phyloP scores from a whole-genome alignment of 208 protist genomes.

The Trypanosoma boissoni region DNA sequence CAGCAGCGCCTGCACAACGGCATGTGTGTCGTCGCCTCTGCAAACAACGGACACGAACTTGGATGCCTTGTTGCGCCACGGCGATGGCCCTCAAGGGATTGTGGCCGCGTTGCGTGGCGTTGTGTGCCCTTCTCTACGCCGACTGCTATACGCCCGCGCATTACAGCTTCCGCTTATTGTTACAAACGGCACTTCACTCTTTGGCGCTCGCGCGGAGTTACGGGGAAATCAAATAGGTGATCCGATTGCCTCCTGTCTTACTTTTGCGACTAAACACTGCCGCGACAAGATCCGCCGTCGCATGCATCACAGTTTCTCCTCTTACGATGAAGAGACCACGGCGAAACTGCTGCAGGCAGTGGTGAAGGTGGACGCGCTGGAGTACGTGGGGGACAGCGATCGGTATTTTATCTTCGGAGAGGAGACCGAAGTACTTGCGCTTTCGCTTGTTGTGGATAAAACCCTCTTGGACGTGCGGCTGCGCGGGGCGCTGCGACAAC shows the following conservation, averaged over 20 bases:
- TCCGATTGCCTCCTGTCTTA: conserved; percentile 34
- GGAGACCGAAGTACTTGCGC: conserved; percentile 51
- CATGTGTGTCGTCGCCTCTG: conserved; percentile 30
- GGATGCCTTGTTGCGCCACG: conserved; percentile 44
- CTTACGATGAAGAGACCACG: conserved; percentile 35
- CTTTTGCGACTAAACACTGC: conserved; percentile 48
- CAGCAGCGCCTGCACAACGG: not conserved
- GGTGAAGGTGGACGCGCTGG: conserved; percentile 41
- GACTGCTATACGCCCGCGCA: conserved; percentile 78
- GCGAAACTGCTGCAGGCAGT: conserved; percentile 59
- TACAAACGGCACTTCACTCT: conserved; percentile 58
- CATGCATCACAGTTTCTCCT: conserved; percentile 56
- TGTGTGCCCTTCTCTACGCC: conserved; percentile 69
- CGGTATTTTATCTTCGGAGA: conserved; percentile 85
- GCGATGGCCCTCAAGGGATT: conserved; percentile 37
- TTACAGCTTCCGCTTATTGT: conserved; percentile 60
- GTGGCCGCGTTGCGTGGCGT: conserved; percentile 40
- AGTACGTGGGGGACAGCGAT: conserved; percentile 72
- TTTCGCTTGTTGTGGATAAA: conserved; percentile 65
- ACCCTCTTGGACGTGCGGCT: conserved; percentile 55
- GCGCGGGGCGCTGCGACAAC: conserved; percentile 46
- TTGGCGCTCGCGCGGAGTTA: conserved; percentile 32
- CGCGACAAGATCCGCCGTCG: conserved; percentile 64
- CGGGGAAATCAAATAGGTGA: conserved; percentile 35
- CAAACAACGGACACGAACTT: conserved; percentile 51